These are phyloP conservation scores for Fusarium mexicanum DNA, from an alignment of 2,329 filamentous ascomycete genomes.

Conservation along the genomic window DNA sequence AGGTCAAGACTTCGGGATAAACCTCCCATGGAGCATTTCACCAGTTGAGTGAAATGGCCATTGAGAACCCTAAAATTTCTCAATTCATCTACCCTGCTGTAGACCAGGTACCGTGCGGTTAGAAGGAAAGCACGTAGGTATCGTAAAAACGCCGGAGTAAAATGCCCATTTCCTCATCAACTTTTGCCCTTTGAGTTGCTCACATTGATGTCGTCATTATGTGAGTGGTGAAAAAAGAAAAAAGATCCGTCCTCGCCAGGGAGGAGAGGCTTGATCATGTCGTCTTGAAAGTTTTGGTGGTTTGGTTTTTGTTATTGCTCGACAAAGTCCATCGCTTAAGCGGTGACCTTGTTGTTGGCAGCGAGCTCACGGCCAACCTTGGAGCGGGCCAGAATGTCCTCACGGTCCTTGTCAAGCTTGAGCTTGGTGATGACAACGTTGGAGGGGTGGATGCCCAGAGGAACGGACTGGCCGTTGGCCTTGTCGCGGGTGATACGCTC, in stretches of 20 bases:
- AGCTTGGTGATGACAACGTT: slow-evolving; percentile 99
- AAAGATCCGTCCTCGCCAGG: slow-evolving; percentile 35
- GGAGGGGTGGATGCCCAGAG: slow-evolving; percentile 92
- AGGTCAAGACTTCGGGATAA: slow-evolving; percentile 69
- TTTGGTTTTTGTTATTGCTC: slow-evolving; percentile 36
- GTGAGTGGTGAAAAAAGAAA: slow-evolving; percentile 34
- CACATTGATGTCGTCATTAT: slow-evolving; percentile 21
- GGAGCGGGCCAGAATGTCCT: slow-evolving; percentile 88
- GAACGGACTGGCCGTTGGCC: slow-evolving; percentile 94
- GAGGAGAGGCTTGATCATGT: slow-evolving; percentile 33
- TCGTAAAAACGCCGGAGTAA: slow-evolving; percentile 53
- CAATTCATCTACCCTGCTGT: slow-evolving; percentile 55
- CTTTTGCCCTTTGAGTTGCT: slow-evolving; percentile 38
- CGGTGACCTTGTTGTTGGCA: slow-evolving; percentile 75
- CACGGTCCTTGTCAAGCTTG: slow-evolving; percentile 96
- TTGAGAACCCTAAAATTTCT: slow-evolving; percentile 64
- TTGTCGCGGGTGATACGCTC: slow-evolving; percentile 98
- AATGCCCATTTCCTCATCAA: slow-evolving; percentile 50
- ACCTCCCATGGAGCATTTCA: slow-evolving; percentile 83
- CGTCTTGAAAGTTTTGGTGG: slow-evolving; percentile 18
- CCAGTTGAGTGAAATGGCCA: slow-evolving; percentile 75
- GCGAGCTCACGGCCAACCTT: slow-evolving; percentile 80
- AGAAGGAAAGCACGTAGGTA: slow-evolving; percentile 43
- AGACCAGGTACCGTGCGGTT: slow-evolving; percentile 44
- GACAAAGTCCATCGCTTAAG: slow-evolving; percentile 50